phyloP scores from a whole-genome alignment of 2,329 filamentous ascomycete genomes.

The Phyllosticta citrichinensis region DNA sequence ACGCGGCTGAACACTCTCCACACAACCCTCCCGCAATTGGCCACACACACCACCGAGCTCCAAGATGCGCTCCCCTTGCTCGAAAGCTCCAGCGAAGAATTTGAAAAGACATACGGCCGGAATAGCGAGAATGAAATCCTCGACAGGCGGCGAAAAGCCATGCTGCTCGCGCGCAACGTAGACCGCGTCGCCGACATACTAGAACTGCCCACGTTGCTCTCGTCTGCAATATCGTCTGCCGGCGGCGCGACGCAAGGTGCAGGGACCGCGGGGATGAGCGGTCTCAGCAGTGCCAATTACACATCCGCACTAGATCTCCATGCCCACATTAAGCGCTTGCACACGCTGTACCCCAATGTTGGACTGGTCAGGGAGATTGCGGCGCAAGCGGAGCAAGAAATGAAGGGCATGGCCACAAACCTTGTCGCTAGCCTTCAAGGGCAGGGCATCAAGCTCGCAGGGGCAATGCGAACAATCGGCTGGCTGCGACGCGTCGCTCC shows the following conservation, averaged over 20 bases:
- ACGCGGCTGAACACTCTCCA: conserved; percentile 65
- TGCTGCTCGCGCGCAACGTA: conserved; percentile 75
- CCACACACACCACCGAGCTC: conserved; percentile 55
- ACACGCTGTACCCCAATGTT: conserved; percentile 72
- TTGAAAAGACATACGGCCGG: conserved; percentile 75
- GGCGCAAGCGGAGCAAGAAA: conserved; percentile 70
- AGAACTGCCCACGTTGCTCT: conserved; percentile 76
- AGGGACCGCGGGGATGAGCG: conserved; percentile 23
- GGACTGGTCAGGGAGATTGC: conserved; percentile 63
- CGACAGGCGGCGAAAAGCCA: conserved; percentile 63
- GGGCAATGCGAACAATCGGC: conserved; percentile 80
- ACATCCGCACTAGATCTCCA: conserved; percentile 83
- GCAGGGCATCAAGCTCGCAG: conserved; percentile 75
- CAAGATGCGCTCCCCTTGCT: conserved; percentile 65
- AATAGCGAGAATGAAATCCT: conserved; percentile 54
- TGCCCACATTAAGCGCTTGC: conserved; percentile 81
- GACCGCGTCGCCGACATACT: conserved; percentile 85
- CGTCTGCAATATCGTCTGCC: conserved; percentile 59
- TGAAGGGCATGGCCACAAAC: conserved; percentile 79
- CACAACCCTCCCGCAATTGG: conserved; percentile 61
- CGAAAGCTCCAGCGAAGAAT: conserved; percentile 66
- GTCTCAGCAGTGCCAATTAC: conserved; percentile 55
- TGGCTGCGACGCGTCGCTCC: conserved; percentile 83
- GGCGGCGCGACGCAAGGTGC: conserved; percentile 34
- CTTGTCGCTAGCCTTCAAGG: conserved; percentile 68